Evolutionary conservation across 2,329 filamentous ascomycete genomes (phyloP).

Genomic region (Stromatinia cepivora): DNA sequence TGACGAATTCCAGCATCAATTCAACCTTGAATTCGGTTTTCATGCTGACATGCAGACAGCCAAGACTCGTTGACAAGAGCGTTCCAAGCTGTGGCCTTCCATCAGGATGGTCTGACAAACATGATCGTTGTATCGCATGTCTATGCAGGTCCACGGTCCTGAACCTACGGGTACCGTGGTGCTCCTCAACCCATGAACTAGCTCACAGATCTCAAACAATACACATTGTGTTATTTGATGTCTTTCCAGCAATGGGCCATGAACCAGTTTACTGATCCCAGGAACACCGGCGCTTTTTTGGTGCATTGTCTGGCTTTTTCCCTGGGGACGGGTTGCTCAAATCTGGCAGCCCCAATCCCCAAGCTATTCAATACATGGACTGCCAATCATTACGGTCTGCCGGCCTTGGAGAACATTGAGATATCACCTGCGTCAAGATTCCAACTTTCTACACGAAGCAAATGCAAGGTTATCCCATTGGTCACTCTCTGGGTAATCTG

Average conservation of each 20-base stretch:
- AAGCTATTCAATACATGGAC: conserved; percentile 22
- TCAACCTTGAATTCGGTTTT: not conserved
- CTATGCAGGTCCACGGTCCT: conserved; percentile 44
- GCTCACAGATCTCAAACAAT: conserved; percentile 98
- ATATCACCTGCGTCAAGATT: no score
- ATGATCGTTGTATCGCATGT: conserved; percentile 19
- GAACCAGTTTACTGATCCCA: conserved; percentile 99
- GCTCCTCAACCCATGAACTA: conserved; percentile 91
- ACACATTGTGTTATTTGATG: conserved; percentile 47
- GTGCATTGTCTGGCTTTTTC: conserved; percentile 94
- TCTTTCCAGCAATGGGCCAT: conserved; percentile 55
- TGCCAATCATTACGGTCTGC: conserved; percentile 2
- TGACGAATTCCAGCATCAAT: not conserved
- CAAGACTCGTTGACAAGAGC: conserved; percentile 4
- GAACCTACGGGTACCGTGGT: conserved; percentile 61
- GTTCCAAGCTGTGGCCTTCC: conserved; percentile 13
- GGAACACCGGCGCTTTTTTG: conserved; percentile 95
- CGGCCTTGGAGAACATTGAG: no score
- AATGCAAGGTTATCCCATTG: no score
- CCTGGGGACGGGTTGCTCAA: conserved; percentile 71
- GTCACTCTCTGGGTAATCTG: no score
- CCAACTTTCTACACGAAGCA: no score
- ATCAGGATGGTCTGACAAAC: not conserved
- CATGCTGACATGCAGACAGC: not conserved
- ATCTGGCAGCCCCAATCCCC: conserved; percentile 15